phyloP scores from a whole-genome alignment of 1,284 basidiomycete species.

The Cutaneotrichosporon curvatum region DNA sequence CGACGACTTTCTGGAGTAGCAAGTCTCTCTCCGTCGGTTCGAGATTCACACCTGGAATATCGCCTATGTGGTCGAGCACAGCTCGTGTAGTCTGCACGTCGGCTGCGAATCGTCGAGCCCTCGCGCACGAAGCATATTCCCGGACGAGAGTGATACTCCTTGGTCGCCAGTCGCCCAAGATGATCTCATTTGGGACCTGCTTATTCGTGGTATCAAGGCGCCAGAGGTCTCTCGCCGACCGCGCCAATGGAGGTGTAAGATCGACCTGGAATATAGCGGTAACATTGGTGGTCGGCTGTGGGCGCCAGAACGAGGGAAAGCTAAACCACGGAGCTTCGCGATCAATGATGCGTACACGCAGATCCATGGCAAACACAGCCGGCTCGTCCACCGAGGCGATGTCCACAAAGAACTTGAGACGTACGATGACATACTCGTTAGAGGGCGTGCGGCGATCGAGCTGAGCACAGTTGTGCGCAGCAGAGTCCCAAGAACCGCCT shows the following conservation, averaged over 20 bases:
- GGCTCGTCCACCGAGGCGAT: conserved; percentile 78
- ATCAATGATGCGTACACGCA: conserved; percentile 75
- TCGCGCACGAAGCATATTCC: conserved; percentile 66
- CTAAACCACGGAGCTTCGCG: conserved; percentile 69
- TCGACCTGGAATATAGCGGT: conserved; percentile 67
- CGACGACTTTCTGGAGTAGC: conserved; percentile 59
- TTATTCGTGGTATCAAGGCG: conserved; percentile 87
- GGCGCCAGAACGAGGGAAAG: conserved; percentile 63
- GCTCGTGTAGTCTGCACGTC: conserved; percentile 84
- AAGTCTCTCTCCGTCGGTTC: conserved; percentile 57
- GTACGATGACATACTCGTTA: conserved; percentile 71
- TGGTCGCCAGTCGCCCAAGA: conserved; percentile 71
- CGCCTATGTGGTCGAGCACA: conserved; percentile 52
- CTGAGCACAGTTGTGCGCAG: conserved; percentile 76
- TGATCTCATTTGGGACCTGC: conserved; percentile 86
- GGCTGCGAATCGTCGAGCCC: conserved; percentile 64
- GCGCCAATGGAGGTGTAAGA: conserved; percentile 74
- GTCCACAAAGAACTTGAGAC: conserved; percentile 67
- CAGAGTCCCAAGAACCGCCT: conserved; percentile 84
- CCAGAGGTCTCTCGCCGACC: conserved; percentile 85
- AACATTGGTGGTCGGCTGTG: conserved; percentile 44
- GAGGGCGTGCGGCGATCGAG: conserved; percentile 76
- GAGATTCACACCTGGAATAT: conserved; percentile 37
- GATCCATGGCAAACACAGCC: conserved; percentile 76
- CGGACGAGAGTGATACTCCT: conserved; percentile 79